Evolutionary conservation across 495 filamentous ascomycete genomes (phyloP).

Genomic region (Xylona heveae): DNA sequence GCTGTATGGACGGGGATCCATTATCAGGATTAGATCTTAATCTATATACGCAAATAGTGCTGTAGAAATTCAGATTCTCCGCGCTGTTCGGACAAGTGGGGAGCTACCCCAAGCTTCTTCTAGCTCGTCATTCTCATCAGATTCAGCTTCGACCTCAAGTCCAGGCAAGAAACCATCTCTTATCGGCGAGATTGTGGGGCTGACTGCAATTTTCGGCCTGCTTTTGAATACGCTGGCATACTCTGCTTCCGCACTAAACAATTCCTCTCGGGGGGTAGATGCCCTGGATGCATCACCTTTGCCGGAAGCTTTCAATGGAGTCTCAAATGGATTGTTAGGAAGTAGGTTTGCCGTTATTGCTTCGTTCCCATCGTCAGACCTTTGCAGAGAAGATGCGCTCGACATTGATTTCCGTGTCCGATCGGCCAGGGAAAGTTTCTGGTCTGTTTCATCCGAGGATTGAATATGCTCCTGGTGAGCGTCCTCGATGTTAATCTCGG

Average conservation of each 20-base stretch:
- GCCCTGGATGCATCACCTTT: slow-evolving; percentile 14
- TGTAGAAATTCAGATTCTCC: too few relatives aligned
- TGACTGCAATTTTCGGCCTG: slow-evolving; percentile 53
- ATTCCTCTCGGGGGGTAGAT: slow-evolving; percentile 31
- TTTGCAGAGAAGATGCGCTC: slow-evolving; percentile 19
- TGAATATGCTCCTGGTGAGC: slow-evolving; percentile 2
- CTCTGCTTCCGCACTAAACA: slow-evolving; percentile 47
- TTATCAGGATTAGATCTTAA: too few relatives aligned
- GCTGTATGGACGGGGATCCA: too few relatives aligned
- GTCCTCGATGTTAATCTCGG: slow-evolving; percentile 10
- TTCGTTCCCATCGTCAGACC: background rate
- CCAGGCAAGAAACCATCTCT: too few relatives aligned
- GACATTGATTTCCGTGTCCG: slow-evolving; percentile 75
- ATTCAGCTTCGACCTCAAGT: too few relatives aligned
- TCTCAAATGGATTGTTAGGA: slow-evolving; percentile 40
- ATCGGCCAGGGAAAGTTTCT: slow-evolving; percentile 27
- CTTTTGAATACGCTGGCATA: slow-evolving; percentile 78
- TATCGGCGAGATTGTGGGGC: slow-evolving; percentile 40
- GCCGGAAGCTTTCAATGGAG: slow-evolving; percentile 19
- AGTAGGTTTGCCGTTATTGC: slow-evolving; percentile 5
- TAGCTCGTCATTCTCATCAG: too few relatives aligned
- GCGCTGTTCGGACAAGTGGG: too few relatives aligned
- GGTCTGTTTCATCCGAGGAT: background rate
- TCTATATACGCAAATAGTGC: too few relatives aligned
- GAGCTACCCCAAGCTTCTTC: too few relatives aligned